Percentiles rank a stretch among this genome's conserved stretches.
Conservation (phyloP, 202 grass and related monocot genomes). For the Zoysia matrella region DNA sequence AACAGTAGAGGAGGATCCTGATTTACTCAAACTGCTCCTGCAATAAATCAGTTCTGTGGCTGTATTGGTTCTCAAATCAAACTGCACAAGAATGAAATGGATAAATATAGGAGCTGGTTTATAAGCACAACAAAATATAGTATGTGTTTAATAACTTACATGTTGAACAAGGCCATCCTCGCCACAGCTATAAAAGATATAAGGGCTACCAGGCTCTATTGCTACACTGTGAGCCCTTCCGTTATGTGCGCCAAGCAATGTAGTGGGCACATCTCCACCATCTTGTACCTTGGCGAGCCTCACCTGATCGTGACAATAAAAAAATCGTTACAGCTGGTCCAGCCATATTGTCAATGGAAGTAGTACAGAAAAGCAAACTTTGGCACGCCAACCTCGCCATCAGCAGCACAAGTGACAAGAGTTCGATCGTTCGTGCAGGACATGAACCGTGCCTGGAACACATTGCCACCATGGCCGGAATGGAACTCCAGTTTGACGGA, state of each 20-base stretch:
- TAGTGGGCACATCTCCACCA: conserved; percentile 62
- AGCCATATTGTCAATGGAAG: conserved; percentile 19
- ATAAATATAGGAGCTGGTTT: conserved; percentile 31
- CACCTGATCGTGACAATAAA: conserved; percentile 52
- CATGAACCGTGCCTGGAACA: conserved; percentile 92
- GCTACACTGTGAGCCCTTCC: conserved; percentile 83
- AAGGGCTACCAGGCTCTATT: conserved; percentile 78
- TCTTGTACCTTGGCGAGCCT: conserved; percentile 67
- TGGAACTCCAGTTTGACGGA: conserved; percentile 65
- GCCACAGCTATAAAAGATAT: conserved; percentile 94
- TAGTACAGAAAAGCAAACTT: neutral
- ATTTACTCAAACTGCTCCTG: conserved; percentile 34
- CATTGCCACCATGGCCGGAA: conserved; percentile 73
- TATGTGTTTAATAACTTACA: conserved; percentile 44
- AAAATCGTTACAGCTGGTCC: conserved; percentile 18
- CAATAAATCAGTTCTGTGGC: conserved; percentile 72
- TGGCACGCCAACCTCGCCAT: conserved; percentile 74
- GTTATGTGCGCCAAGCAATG: conserved; percentile 69
- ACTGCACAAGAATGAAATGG: conserved; percentile 50
- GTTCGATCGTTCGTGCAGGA: conserved; percentile 65
- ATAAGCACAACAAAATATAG: conserved; percentile 25
- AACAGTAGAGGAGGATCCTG: conserved; percentile 15
- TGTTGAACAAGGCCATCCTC: conserved; percentile 95
- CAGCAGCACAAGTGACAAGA: conserved; percentile 80
- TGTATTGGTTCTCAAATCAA: conserved; percentile 84